Evolutionary conservation across 106 monocot genomes (phyloP), one percentile per base, ranked within the genome.

Genomic region (Dendrobium nobile): DNA sequence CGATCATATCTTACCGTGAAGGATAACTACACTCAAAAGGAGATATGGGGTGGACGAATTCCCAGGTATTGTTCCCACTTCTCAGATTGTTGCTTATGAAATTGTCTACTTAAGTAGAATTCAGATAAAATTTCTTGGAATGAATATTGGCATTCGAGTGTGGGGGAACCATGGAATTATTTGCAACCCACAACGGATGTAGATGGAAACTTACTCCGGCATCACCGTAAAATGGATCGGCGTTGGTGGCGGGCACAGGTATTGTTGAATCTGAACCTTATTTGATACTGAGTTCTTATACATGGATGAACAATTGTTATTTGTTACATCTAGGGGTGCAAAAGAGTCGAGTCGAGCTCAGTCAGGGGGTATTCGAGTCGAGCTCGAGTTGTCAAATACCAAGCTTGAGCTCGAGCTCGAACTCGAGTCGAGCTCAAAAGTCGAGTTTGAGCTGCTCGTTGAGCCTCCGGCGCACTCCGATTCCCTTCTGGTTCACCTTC

Each of bases 241-340:
- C 91, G 93, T 42, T 96, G 95, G 95, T 96, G 95, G 95, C 82
- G 93, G 80, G 95, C 95, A 67, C 95, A 96, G 89, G 95, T 96
- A 81, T 72, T 47, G 9, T 24, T 41, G 6, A 20, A 42, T 43
- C n/a, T 74, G n/a, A 6, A 74, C 5, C 43, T 74, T 74, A 20
- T 17, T n/a, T 74, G 20, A 9, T 74, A 42, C 7, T 2, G 33
- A 28, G 15, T 31, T 70, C 28, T 37, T 70, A 70, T 70, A 20
- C 70, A 0, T 70, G 11, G 33, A 37, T 70, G 27, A 70, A 70
- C 70, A 19, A 64, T 64, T 6, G 20, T 3, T 64, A 19, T n/a
- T 64, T 64, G 16, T 0, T 7, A 22, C n/a, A 51, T 13, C 10
- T 28, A 31, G 31, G 31, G 31, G 31, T 31, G 31, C 0, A 31